Evolutionary conservation across 179 eudicot species (phyloP).

Genomic region (Beta corolliflora): DNA sequence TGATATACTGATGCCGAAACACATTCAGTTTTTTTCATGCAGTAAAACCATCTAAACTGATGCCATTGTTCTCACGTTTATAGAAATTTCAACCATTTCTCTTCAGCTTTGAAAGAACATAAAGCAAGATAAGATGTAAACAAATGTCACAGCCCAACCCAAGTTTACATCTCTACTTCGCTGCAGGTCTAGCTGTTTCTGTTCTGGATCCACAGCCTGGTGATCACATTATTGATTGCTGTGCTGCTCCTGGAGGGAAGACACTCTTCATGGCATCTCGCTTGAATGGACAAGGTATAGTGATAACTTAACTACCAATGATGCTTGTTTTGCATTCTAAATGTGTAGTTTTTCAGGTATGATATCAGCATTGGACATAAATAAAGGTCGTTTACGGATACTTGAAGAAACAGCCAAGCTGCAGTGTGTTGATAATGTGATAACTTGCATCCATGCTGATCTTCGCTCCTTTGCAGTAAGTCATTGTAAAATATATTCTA

Average conservation of each 20-base stretch:
- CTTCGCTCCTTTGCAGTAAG: conserved; percentile 74
- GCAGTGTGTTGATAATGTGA: conserved; percentile 62
- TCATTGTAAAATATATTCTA: conserved; percentile 2
- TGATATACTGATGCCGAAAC: neutral
- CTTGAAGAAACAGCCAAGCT: conserved; percentile 82
- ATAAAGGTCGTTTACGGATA: conserved; percentile 85
- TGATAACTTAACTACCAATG: neutral
- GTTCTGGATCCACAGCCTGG: conserved; percentile 90
- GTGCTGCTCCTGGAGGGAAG: conserved; percentile 99
- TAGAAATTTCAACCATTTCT: neutral
- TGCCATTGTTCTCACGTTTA: neutral
- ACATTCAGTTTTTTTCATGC: neutral
- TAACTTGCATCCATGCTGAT: conserved; percentile 75
- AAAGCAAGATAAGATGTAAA: neutral
- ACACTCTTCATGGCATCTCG: conserved; percentile 92
- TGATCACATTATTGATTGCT: conserved; percentile 83
- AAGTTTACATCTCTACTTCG: conserved; percentile 1
- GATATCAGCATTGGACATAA: conserved; percentile 76
- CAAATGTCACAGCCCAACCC: neutral
- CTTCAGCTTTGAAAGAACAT: neutral
- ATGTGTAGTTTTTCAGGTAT: conserved; percentile 44
- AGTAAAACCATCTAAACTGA: neutral
- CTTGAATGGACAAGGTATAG: conserved; percentile 69
- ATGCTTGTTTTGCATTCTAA: conserved; percentile 14
- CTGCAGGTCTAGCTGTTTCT: conserved; percentile 79